Conservation (phyloP, 176 grass and related monocot species). For the Oryza glumipatula region DNA sequence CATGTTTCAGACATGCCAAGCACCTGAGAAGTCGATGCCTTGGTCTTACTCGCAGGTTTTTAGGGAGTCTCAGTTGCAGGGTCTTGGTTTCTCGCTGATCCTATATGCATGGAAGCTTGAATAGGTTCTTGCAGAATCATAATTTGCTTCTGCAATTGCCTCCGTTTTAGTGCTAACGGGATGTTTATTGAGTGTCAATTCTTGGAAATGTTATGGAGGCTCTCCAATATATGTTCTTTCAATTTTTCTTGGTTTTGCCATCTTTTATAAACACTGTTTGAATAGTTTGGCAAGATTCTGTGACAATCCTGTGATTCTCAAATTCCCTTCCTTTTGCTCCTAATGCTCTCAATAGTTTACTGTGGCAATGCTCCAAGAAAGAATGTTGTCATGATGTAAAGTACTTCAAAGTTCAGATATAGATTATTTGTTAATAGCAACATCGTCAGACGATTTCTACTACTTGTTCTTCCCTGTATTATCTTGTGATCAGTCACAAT, state of each 20-base stretch:
- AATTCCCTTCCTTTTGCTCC: conserved; percentile 21
- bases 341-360: conserved; percentile 38
- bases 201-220: conserved; percentile 42
- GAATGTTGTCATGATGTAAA: conserved; percentile 47
- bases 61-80: conserved; percentile 57
- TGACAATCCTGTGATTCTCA: conserved; percentile 29
- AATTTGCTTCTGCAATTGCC: conserved; percentile 43
- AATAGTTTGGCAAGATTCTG: conserved; percentile 50
- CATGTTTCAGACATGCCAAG: conserved; percentile 74
- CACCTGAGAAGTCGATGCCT: conserved; percentile 60
- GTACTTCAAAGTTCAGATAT: conserved; percentile 28
- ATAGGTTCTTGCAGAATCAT: conserved; percentile 52
- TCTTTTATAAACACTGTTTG: conserved; percentile 47
- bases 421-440: conserved; percentile 12
- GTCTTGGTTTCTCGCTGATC: conserved; percentile 65
- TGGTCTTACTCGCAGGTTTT: conserved; percentile 58
- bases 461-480: neutral
- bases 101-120: conserved; percentile 72
- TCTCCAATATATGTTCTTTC: conserved; percentile 58
- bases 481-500: neutral
- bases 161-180: conserved; percentile 60
- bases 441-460: neutral
- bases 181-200: conserved; percentile 47
- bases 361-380: conserved; percentile 36
- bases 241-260: conserved; percentile 30